Conservation (phyloP, 352 stramenopile genomes). For the Globisporangium middletonii region DNA sequence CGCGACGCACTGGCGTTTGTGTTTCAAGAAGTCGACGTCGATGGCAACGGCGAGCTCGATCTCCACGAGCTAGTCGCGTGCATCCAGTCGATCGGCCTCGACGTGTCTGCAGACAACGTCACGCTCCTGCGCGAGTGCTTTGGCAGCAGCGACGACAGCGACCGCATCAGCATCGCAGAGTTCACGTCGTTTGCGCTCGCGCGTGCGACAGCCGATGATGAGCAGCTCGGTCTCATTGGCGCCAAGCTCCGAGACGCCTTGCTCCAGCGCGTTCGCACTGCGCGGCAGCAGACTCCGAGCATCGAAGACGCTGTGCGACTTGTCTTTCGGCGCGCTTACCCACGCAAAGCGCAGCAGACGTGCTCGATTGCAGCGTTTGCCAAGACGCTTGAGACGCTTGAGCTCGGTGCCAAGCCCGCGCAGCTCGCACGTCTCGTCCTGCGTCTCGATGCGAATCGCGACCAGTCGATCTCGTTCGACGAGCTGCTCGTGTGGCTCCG, state of each 20-base stretch:
- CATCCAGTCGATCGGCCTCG: slow-evolving; percentile 44
- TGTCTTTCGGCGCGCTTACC: slow-evolving; percentile 47
- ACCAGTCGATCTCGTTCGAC: slow-evolving; percentile 57
- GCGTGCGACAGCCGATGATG: slow-evolving; percentile 6
- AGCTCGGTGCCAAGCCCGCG: slow-evolving; percentile 31
- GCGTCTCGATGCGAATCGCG: slow-evolving; percentile 43
- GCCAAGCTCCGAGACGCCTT: slow-evolving; percentile 42
- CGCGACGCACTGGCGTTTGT: slow-evolving; percentile 43
- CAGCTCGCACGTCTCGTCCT: slow-evolving; percentile 52
- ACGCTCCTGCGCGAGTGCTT: slow-evolving; percentile 56
- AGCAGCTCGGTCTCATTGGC: slow-evolving; percentile 39
- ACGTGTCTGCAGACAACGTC: slow-evolving; percentile 31
- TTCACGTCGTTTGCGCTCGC: slow-evolving; percentile 74
- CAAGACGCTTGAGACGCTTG: slow-evolving; percentile 25
- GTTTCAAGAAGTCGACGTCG: slow-evolving; percentile 49
- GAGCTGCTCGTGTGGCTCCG: slow-evolving; percentile 67
- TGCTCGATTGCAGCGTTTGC: slow-evolving; percentile 36
- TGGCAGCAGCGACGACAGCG: slow-evolving; percentile 19
- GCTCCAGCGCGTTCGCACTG: slow-evolving; percentile 25
- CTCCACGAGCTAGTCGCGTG: slow-evolving; percentile 42
- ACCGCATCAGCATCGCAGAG: slow-evolving; percentile 44
- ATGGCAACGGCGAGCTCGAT: slow-evolving; percentile 49
- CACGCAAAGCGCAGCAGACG: slow-evolving; percentile 6
- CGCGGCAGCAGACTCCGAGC: slow-evolving; percentile 25
- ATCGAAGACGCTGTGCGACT: slow-evolving; percentile 48